Conservation (phyloP, 352 stramenopile species). For the Phytophthora europaea region DNA sequence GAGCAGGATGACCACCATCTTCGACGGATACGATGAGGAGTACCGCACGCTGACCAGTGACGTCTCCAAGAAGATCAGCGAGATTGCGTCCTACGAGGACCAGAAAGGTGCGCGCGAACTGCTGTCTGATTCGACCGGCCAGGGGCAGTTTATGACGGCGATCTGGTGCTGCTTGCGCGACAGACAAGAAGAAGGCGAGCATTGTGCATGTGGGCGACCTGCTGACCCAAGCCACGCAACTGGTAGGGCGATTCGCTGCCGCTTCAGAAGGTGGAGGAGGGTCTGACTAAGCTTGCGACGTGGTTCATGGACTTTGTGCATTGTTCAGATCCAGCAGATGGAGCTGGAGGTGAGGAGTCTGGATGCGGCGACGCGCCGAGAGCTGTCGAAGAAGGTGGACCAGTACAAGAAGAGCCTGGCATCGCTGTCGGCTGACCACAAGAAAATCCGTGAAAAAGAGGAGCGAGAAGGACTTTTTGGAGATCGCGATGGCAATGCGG, state of each 20-base stretch:
- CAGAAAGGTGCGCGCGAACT: slow-evolving; percentile 57
- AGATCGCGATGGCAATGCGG: slow-evolving; percentile 74
- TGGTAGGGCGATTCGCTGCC: slow-evolving; percentile 48
- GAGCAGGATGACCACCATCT: slow-evolving; percentile 87
- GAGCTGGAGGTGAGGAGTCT: slow-evolving; percentile 89
- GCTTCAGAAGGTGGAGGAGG: neutral
- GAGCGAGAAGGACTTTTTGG: slow-evolving; percentile 87
- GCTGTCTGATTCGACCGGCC: neutral
- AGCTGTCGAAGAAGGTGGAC: slow-evolving; percentile 91
- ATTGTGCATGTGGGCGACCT: slow-evolving; percentile 84
- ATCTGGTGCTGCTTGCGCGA: slow-evolving; percentile 3
- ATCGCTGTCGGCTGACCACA: slow-evolving; percentile 84
- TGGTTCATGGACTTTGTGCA: neutral
- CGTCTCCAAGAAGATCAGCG: slow-evolving; percentile 92
- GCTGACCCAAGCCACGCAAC: slow-evolving; percentile 83
- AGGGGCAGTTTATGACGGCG: neutral
- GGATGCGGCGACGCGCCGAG: slow-evolving; percentile 79
- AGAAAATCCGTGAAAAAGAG: slow-evolving; percentile 85
- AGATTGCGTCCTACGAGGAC: slow-evolving; percentile 89
- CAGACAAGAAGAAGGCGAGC: slow-evolving; percentile 90
- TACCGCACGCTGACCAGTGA: slow-evolving; percentile 86
- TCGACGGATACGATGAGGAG: slow-evolving; percentile 91
- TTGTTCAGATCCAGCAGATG: slow-evolving; percentile 88
- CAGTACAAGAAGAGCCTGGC: slow-evolving; percentile 92
- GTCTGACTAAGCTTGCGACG: neutral